Conservation (phyloP, 192 early-diverging fungal species). For the Umbelopsis isabellina region DNA sequence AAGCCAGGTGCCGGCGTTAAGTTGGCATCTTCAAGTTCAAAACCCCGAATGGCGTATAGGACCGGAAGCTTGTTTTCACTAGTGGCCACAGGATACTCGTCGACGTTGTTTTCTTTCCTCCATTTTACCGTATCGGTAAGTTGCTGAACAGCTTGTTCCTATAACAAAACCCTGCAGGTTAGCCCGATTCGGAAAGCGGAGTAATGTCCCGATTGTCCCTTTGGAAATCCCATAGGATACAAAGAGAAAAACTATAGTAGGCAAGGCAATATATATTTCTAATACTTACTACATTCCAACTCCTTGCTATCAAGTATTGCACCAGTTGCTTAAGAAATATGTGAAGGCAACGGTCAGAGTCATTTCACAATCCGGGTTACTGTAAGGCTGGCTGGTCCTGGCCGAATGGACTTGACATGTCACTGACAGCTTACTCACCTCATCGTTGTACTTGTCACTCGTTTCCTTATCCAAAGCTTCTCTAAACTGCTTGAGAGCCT, state of each 20-base stretch:
- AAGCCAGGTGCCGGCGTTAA: constrained; percentile 57
- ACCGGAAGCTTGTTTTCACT: constrained; percentile 59
- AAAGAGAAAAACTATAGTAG: too few species aligned
- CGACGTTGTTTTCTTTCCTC: constrained; percentile 61
- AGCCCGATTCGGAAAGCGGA: constrained; percentile 15
- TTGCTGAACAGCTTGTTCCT: constrained; percentile 65
- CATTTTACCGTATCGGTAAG: constrained; percentile 62
- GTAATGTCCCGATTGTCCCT: neutral
- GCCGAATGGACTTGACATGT: neutral
- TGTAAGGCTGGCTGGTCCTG: neutral
- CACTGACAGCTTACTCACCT: neutral
- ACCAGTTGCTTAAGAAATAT: neutral
- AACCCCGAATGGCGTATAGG: constrained; percentile 71
- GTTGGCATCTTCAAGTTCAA: constrained; percentile 67
- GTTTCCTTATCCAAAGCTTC: constrained; percentile 1
- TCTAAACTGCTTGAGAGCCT: neutral
- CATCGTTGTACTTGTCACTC: neutral
- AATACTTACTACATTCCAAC: constrained; percentile 63
- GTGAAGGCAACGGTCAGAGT: neutral
- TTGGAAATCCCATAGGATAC: constrained; percentile 7
- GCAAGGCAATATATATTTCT: neutral
- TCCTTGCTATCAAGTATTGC: constrained; percentile 62
- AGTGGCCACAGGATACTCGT: constrained; percentile 60
- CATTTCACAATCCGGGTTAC: neutral
- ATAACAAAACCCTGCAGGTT: constrained; percentile 21